Evolutionary conservation across 257 asterid genomes (phyloP).

Genomic region (Catharanthus roseus): DNA sequence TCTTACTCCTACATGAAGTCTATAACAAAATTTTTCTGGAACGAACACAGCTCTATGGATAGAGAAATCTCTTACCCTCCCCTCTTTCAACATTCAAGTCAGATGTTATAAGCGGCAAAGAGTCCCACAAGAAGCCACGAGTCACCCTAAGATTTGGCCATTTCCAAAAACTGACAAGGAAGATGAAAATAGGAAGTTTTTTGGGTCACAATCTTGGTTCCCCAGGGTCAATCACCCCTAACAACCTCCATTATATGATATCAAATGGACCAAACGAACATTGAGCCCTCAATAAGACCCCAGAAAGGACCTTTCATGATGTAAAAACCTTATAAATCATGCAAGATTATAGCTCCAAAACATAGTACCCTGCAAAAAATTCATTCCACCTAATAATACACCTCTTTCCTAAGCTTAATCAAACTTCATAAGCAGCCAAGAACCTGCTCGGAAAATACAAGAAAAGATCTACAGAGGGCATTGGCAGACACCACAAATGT

Average conservation of each 20-base stretch:
- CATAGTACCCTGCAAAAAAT: no score
- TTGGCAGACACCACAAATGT: no score
- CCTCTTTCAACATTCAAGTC: no score
- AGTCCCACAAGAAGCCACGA: no score
- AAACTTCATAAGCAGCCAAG: neutral
- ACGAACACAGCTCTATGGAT: no score
- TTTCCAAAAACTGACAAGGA: neutral
- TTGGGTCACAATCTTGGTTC: neutral
- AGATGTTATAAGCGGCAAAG: no score
- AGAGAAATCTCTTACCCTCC: no score
- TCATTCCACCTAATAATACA: neutral
- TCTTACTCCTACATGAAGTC: no score
- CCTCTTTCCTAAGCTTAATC: neutral
- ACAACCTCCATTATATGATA: neutral
- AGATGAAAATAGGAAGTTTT: no score
- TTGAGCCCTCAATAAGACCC: neutral
- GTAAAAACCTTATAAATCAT: no score
- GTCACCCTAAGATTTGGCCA: neutral
- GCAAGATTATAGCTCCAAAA: neutral
- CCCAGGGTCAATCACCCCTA: neutral
- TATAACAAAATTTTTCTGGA: no score
- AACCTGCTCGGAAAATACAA: neutral
- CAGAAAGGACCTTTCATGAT: neutral
- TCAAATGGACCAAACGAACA: neutral
- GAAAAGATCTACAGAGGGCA: neutral